Conservation (phyloP, 768 basidiomycete genomes). For the Pleurotus ostreatus region DNA sequence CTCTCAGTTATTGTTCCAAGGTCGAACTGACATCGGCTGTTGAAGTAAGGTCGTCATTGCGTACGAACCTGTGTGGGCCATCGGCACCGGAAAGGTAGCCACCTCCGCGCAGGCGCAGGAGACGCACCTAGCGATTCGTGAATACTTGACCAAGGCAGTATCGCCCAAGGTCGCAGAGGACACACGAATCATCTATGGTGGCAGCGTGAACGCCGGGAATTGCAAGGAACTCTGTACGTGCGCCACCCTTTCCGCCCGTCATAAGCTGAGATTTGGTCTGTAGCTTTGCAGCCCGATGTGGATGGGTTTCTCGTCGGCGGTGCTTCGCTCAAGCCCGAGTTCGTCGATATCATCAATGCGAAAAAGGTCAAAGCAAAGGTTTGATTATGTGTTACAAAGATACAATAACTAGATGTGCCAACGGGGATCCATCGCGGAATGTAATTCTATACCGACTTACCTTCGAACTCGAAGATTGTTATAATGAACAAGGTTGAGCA, state of each 20-base stretch:
- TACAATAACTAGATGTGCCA: no score
- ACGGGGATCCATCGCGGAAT: no score
- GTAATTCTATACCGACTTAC: no score
- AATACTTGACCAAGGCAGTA: conserved; percentile 63
- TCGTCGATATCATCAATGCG: conserved; percentile 85
- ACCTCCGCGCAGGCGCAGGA: conserved; percentile 91
- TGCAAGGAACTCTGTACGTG: conserved; percentile 79
- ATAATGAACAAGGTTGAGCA: no score
- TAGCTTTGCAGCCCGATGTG: conserved; percentile 77
- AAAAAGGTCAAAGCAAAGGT: conserved; percentile 24
- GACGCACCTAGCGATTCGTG: conserved; percentile 79
- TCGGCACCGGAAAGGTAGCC: conserved; percentile 96
- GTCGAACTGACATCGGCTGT: not conserved
- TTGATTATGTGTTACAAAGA: not conserved
- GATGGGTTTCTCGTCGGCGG: conserved; percentile 99
- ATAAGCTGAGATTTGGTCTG: not conserved
- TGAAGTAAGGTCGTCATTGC: conserved; percentile 87
- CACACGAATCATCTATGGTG: conserved; percentile 93
- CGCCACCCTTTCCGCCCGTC: not conserved
- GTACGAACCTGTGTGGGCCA: conserved; percentile 98
- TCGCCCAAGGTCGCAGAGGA: conserved; percentile 64
- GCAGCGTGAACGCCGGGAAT: conserved; percentile 88
- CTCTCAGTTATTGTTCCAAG: not conserved
- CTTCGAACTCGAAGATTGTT: no score
- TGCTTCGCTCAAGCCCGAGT: conserved; percentile 97